Conservation (phyloP, 345 rosid genomes). For the Toxicodendron radicans region DNA sequence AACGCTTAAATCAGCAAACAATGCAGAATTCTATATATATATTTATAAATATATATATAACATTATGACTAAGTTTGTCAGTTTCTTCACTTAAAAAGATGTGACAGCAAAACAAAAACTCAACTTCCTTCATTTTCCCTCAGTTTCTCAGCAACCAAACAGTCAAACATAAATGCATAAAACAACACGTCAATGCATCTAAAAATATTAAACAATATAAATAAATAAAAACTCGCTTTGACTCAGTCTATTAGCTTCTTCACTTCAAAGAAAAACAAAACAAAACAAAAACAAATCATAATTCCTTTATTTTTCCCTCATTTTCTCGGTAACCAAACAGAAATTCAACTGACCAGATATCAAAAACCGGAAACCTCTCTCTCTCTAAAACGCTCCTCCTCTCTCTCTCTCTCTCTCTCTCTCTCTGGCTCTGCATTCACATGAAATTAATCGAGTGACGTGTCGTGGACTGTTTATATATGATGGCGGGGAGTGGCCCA, state of each 20-base stretch:
- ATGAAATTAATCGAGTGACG: neutral
- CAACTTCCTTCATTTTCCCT: neutral
- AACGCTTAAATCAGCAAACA: neutral
- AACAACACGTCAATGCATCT: neutral
- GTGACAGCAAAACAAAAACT: too few relatives aligned
- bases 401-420: neutral
- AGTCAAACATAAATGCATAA: neutral
- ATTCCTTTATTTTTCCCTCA: neutral
- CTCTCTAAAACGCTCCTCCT: neutral
- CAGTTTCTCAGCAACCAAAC: constrained; percentile 15
- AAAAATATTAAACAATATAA: neutral
- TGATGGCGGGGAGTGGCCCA: constrained; percentile 4
- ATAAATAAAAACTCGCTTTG: neutral
- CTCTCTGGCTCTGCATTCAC: neutral
- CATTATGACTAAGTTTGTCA: too few relatives aligned
- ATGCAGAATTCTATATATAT: neutral
- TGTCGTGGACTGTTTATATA: neutral
- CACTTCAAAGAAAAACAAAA: too few relatives aligned
- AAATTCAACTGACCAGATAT: neutral
- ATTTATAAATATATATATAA: too few relatives aligned
- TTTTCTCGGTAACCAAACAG: constrained; percentile 6
- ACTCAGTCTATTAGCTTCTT: too few relatives aligned
- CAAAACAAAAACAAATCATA: neutral
- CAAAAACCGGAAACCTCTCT: neutral
- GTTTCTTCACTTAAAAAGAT: too few relatives aligned